Evolutionary conservation across 179 eudicot species (phyloP).

Genomic region (Amaranthus tricolor): DNA sequence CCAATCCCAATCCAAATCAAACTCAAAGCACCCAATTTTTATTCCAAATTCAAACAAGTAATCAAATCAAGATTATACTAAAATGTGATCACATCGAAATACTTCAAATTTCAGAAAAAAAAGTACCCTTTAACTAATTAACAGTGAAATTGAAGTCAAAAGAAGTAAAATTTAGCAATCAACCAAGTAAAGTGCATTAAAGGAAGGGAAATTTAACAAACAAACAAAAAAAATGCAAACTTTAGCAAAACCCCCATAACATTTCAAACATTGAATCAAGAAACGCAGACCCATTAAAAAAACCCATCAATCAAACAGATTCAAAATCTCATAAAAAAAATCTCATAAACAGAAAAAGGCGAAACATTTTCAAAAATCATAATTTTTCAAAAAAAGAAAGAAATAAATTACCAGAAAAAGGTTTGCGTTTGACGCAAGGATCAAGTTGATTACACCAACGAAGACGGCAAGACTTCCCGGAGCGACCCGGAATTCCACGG

Average conservation of each 20-base stretch:
- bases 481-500: conserved; percentile 65
- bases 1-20: neutral
- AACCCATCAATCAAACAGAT: neutral
- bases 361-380: conserved; percentile 1
- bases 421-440: conserved; percentile 57
- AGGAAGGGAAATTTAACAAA: neutral
- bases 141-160: neutral
- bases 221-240: neutral
- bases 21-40: neutral
- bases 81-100: neutral
- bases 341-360: neutral
- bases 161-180: conserved; percentile 2
- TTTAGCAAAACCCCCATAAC: neutral
- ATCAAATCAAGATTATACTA: neutral
- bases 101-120: too few species aligned
- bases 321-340: neutral
- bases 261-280: neutral
- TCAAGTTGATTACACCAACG: conserved; percentile 82
- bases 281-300: neutral
- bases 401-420: conserved; percentile 50
- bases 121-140: neutral
- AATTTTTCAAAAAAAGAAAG: neutral
- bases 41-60: neutral
- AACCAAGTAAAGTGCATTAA: neutral
- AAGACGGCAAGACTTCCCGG: conserved; percentile 73